Percentiles rank a stretch among this genome's conserved stretches.
These are phyloP conservation scores for Fusarium kyushuense DNA, from an alignment of 2,329 filamentous ascomycete species.

Conservation along the genomic window DNA sequence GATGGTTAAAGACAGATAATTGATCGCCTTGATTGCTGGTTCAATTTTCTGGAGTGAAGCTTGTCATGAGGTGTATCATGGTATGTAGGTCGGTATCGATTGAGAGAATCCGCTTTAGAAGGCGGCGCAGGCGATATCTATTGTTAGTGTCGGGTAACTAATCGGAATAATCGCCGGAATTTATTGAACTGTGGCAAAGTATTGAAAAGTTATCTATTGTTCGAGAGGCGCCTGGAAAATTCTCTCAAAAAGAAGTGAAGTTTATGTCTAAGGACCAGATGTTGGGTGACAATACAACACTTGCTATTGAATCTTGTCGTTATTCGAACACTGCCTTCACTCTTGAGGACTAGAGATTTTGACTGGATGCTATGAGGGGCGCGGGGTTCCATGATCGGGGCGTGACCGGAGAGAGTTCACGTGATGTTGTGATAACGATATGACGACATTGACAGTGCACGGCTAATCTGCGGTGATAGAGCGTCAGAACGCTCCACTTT, in stretches of 20 bases:
- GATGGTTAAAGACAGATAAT: not conserved
- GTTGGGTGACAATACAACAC: not conserved
- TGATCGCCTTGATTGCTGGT: constrained; percentile 8
- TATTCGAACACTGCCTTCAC: not conserved
- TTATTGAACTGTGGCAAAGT: constrained; percentile 27
- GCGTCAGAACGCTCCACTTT: constrained; percentile 23
- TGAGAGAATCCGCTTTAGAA: constrained; percentile 61
- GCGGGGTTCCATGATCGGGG: constrained; percentile 30
- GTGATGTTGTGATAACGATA: constrained; percentile 9
- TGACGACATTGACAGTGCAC: constrained; percentile 42
- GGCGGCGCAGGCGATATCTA: constrained; percentile 48
- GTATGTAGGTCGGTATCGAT: constrained; percentile 54
- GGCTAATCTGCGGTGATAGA: constrained; percentile 38
- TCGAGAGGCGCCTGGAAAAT: not conserved
- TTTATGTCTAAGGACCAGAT: not conserved
- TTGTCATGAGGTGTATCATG: constrained; percentile 68
- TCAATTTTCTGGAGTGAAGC: constrained; percentile 49
- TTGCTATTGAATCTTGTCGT: not conserved
- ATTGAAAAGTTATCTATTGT: constrained; percentile 5
- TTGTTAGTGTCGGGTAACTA: constrained; percentile 36
- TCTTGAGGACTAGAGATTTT: constrained; percentile 6
- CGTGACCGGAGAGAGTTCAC: constrained; percentile 14
- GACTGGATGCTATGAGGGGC: constrained; percentile 10
- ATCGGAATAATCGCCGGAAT: constrained; percentile 21
- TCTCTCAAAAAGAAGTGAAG: not conserved